Evolutionary conservation across 768 basidiomycete genomes (phyloP).

Genomic region (Lactarius sp.): DNA sequence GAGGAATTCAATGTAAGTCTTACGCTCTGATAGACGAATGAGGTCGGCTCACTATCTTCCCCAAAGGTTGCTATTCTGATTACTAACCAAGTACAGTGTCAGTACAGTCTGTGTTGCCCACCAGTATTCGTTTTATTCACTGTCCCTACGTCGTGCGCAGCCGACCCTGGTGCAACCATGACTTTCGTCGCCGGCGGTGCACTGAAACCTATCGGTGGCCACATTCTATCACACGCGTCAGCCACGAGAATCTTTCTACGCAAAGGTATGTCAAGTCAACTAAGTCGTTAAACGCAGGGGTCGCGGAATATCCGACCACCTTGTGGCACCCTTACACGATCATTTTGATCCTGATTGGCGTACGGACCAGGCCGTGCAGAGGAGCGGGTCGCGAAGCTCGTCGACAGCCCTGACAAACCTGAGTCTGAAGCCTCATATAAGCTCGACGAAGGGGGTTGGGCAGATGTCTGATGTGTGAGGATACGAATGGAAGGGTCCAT

Average conservation of each 20-base stretch:
- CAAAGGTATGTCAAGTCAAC: conserved; percentile 50
- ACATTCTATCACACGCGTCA: conserved; percentile 85
- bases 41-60: conserved; percentile 18
- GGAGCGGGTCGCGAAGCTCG: conserved; percentile 86
- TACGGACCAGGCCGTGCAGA: conserved; percentile 71
- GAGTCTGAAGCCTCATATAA: conserved; percentile 92
- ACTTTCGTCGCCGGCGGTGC: conserved; percentile 93
- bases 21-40: conserved; percentile 5
- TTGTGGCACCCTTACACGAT: not conserved
- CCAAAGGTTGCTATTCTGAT: conserved; percentile 75
- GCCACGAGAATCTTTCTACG: conserved; percentile 81
- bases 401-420: conserved; percentile 84
- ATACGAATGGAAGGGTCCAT: not conserved
- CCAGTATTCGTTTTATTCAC: not conserved
- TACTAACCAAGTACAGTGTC: conserved; percentile 92
- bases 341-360: not conserved
- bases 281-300: too few relatives aligned
- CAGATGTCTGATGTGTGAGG: conserved; percentile 54
- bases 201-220: conserved; percentile 86
- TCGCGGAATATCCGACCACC: not conserved
- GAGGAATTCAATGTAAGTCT: conserved; percentile 80
- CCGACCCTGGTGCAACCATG: conserved; percentile 93
- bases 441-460: conserved; percentile 87
- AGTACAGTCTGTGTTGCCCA: conserved; percentile 21
- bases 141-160: conserved; percentile 28